Evolutionary conservation across 2,329 filamentous ascomycete species (phyloP), one percentile per base, ranked within the genome.

Genomic region (Aspergillus sp.): DNA sequence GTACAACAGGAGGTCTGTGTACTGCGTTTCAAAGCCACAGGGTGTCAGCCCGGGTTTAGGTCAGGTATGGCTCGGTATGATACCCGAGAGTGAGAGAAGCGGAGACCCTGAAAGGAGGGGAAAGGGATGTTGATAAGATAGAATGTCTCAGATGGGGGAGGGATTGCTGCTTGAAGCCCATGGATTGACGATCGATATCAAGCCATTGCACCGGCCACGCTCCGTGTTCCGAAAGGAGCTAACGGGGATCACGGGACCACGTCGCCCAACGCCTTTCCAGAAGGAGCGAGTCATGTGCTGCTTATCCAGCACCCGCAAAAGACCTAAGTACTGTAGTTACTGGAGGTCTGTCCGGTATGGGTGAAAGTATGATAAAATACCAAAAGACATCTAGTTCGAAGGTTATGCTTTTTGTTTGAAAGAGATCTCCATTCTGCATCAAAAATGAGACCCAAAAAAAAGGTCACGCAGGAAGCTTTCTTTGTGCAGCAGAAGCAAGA

Each of bases 1-100:
- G 19, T 38, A 51, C 53, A 57, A 43, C 47, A 57, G 53, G 5
- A 39, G 54, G 21, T 30, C 53, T 55, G 53, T 55, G 53, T 55
- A 19, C 53, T 28, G 47, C 47, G 47, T 50, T 30, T 28, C 47
- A 30, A 32, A 50, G 28, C 47, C 47, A 50, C 47, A 30, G 47
- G 47, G 47, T 50, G 47, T 50, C 25, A 30, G 25, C 25, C 47
- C 47, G 25, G 47, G 17, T 50, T 50, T 15, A 23, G 30, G 39
- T 25, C 38, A 55, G 36, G 52, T 55, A 41, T 39, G 21, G 17
- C 21, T 36, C 15, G 38, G 25, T 43, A 32, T 45, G 38, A 19
- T 43, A 32, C 30, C 23, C 38, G 25, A 25, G 12, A 43, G 51
- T 25, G 23, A 8, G 51, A 43, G 28, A 17, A 19, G 39, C 9